Evolutionary conservation across 768 basidiomycete genomes (phyloP).

Genomic region (Amanita thiersii): DNA sequence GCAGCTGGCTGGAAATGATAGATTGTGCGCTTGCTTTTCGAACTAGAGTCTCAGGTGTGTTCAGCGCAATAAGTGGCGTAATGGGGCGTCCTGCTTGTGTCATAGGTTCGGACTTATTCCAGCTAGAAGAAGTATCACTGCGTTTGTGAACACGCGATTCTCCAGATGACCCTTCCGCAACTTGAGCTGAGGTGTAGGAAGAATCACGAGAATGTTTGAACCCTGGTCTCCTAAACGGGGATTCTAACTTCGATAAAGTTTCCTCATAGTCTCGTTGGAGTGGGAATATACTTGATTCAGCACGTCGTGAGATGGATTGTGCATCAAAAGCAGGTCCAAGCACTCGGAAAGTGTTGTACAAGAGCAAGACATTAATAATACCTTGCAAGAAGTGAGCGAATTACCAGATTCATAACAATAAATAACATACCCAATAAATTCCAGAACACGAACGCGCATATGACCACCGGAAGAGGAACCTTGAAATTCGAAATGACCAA

Average conservation of each 20-base stretch:
- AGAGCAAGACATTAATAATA: slow-evolving; percentile 53
- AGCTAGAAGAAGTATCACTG: too few relatives aligned
- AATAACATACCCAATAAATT: slow-evolving; percentile 43
- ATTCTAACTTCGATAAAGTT: not conserved
- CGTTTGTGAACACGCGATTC: too few relatives aligned
- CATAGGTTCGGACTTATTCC: too few relatives aligned
- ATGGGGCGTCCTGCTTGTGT: too few relatives aligned
- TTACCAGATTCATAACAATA: slow-evolving; percentile 7
- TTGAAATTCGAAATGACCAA: slow-evolving; percentile 36
- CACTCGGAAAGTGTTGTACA: slow-evolving; percentile 62
- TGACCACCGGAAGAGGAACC: slow-evolving; percentile 37
- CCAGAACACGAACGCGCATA: slow-evolving; percentile 44
- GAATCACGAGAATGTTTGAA: too few relatives aligned
- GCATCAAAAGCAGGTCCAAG: slow-evolving; percentile 44
- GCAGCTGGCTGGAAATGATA: too few relatives aligned
- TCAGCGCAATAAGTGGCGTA: too few relatives aligned
- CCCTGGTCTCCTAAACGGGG: too few relatives aligned
- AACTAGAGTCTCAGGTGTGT: too few relatives aligned
- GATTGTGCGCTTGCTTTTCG: too few relatives aligned
- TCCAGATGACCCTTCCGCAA: too few relatives aligned
- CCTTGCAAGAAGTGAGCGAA: slow-evolving; percentile 41
- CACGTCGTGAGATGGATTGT: slow-evolving; percentile 12
- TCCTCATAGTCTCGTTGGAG: not conserved
- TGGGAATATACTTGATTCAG: not conserved
- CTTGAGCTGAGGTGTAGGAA: too few relatives aligned